Conservation (phyloP, 257 asterid species). For the Solanum chmielewskii region DNA sequence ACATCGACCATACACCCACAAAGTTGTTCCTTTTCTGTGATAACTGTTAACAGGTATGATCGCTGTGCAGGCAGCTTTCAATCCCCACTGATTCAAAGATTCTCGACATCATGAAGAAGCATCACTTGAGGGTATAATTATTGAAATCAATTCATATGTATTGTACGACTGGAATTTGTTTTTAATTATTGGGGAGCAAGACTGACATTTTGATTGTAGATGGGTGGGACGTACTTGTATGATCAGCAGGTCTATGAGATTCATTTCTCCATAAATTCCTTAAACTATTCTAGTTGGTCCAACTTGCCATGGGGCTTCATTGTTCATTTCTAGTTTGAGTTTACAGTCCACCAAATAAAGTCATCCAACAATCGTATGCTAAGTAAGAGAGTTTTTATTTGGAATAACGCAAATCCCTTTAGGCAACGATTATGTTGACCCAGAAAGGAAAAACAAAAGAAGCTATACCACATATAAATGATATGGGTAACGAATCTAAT, state of each 20-base stretch:
- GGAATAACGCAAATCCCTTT: neutral
- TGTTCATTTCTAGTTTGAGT: neutral
- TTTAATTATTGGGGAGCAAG: neutral
- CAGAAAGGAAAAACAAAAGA: neutral
- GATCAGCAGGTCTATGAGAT: neutral
- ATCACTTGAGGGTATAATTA: neutral
- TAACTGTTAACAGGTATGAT: conserved; percentile 95
- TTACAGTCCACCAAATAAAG: neutral
- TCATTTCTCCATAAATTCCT: neutral
- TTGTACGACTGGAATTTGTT: neutral
- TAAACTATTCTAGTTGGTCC: neutral
- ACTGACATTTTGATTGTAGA: neutral
- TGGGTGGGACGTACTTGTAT: neutral
- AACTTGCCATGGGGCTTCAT: neutral
- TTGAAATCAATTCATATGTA: neutral
- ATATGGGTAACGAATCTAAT: neutral
- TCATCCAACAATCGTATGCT: neutral
- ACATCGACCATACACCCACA: conserved; percentile 87
- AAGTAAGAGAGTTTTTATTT: neutral
- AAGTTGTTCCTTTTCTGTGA: conserved; percentile 71
- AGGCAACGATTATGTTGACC: neutral
- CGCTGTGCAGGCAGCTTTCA: conserved; percentile 93
- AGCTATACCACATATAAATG: neutral
- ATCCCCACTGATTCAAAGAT: conserved; percentile 48
- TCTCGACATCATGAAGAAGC: conserved; percentile 74